phyloP scores from a whole-genome alignment of 345 rosid genomes.

The Eucalyptus marginata region DNA sequence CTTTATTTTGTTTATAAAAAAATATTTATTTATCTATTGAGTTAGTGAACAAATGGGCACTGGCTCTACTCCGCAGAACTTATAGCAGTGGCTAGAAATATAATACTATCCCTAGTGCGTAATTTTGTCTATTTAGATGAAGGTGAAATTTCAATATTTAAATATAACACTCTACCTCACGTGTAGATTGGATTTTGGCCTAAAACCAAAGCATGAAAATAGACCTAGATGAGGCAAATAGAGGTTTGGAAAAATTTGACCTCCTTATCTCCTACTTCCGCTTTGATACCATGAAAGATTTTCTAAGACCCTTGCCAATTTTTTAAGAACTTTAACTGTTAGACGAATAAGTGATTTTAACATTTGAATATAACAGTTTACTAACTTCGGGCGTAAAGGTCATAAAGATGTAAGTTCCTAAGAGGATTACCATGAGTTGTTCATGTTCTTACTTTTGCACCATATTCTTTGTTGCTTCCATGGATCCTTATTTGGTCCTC shows the following conservation, averaged over 20 bases:
- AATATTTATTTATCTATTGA: neutral
- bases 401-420: neutral
- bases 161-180: neutral
- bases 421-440: neutral
- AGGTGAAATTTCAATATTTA: neutral
- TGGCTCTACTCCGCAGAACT: neutral
- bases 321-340: neutral
- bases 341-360: neutral
- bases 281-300: neutral
- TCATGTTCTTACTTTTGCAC: too few relatives aligned
- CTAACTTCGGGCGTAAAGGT: neutral
- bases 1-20: neutral
- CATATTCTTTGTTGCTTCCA: neutral
- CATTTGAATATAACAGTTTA: neutral
- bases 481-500: neutral
- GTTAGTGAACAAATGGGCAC: neutral
- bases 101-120: neutral
- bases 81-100: neutral
- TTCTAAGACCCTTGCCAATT: neutral
- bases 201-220: neutral
- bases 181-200: neutral
- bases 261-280: neutral
- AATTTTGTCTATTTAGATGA: neutral
- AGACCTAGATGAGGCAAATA: neutral
- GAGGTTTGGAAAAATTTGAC: neutral